A percentile compares a stretch with the other conserved stretches of the same genome.
phyloP scores from a whole-genome alignment of 257 asterid genomes.

The Leonotis leonurus region DNA sequence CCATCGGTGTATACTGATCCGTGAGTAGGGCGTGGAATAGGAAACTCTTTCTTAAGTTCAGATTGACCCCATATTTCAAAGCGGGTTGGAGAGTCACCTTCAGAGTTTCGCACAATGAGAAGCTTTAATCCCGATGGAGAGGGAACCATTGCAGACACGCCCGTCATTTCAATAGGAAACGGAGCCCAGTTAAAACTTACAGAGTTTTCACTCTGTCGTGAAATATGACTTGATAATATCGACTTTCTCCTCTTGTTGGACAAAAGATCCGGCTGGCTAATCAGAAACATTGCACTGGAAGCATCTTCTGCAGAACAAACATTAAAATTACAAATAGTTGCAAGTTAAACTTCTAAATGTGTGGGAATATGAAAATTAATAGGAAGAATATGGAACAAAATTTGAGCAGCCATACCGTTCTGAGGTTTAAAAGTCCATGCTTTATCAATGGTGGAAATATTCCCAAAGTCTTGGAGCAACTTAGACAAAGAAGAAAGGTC shows the following conservation, averaged over 20 bases:
- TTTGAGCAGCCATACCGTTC: conserved; percentile 38
- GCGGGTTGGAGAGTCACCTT: conserved; percentile 67
- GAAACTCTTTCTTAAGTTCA: conserved; percentile 64
- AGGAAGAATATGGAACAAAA: not conserved
- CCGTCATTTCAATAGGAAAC: conserved; percentile 69
- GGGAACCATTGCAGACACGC: conserved; percentile 68
- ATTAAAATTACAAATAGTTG: not conserved
- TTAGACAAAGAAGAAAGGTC: conserved; percentile 51
- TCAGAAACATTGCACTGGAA: conserved; percentile 63
- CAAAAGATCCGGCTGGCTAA: conserved; percentile 72
- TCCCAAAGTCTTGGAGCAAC: conserved; percentile 59
- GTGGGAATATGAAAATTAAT: not conserved
- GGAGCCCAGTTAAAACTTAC: conserved; percentile 72
- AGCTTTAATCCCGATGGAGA: conserved; percentile 92
- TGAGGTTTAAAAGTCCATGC: conserved; percentile 78
- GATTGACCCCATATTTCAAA: conserved; percentile 85
- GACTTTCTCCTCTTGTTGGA: conserved; percentile 69
- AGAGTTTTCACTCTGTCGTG: conserved; percentile 27
- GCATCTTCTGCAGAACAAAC: conserved; percentile 40
- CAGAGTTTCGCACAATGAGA: conserved; percentile 66
- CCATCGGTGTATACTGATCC: conserved; percentile 86
- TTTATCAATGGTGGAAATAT: conserved; percentile 67
- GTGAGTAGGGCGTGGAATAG: conserved; percentile 59
- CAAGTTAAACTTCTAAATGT: not conserved
- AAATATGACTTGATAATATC: conserved; percentile 56